These are phyloP conservation scores for Pestalotiopsis sp. DNA, from an alignment of 2,329 filamentous ascomycete species.

Conservation along the genomic window DNA sequence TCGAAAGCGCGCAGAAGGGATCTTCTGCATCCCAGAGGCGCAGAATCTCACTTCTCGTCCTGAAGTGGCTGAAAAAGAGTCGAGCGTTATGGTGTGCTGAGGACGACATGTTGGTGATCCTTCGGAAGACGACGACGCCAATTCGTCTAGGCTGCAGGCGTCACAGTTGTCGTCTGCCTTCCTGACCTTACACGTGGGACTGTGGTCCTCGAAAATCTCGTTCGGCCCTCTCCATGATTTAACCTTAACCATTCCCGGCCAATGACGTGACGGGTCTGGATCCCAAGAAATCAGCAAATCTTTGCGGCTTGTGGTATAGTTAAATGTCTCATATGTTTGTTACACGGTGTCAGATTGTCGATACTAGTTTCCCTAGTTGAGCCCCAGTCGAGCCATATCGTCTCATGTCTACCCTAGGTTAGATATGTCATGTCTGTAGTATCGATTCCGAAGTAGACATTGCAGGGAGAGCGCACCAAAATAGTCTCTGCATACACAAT, in stretches of 20 bases:
- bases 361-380: neutral
- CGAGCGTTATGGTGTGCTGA: neutral
- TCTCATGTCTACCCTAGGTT: neutral
- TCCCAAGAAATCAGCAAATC: neutral
- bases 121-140: neutral
- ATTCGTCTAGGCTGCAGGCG: neutral
- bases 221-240: conserved; percentile 13
- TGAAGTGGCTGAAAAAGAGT: neutral
- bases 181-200: conserved; percentile 3
- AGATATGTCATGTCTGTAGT: too few species aligned
- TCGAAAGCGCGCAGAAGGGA: neutral
- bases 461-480: too few species aligned
- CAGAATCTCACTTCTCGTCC: neutral
- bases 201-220: conserved; percentile 10
- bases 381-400: neutral
- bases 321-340: conserved; percentile 3
- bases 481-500: too few species aligned
- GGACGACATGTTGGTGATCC: neutral
- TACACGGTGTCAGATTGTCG: neutral
- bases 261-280: neutral
- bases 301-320: conserved; percentile 5
- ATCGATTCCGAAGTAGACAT: too few species aligned
- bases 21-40: neutral
- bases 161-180: neutral
- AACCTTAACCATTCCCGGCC: conserved; percentile 10